Base-by-base conservation (phyloP, 2,329 filamentous ascomycete genomes). In the Aspergillus sp. region DNA sequence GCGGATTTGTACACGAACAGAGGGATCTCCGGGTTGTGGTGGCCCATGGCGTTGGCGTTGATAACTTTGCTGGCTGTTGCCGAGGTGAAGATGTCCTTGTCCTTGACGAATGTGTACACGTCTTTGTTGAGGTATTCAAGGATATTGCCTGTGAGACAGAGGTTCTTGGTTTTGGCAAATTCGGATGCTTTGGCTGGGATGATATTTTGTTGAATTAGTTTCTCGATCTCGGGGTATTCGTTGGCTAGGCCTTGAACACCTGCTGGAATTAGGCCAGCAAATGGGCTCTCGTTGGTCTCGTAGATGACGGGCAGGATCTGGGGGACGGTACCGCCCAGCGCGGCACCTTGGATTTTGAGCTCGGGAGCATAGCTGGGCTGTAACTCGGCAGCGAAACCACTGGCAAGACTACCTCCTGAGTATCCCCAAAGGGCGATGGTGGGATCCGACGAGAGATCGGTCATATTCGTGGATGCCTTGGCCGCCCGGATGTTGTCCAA, bases 361-460 rank as follows among this genome's bases (percentile, higher is more conserved):
- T 57, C 54, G 4, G 54, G 53, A 0, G 54, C 54, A 33, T 57
- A 57, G 3, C 23, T 45, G 1, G 53, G 49, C 5, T 52, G 54
- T 0, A 53, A 42, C 12, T 57, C 54, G 2, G 54, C 54, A 1
- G 54, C 54, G 27, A 55, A 55, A 4, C 48, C 54, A 12, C 49
- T 53, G 13, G 54, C 53, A 9, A 81, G 52, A 2, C 72, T 71
- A 3, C 79, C 79, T 2, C 79, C 79, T 0, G 74, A 79, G 55
- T 81, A 82, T 0, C 79, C 79, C 76, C 76, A 81, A 47, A 80
- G 60, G 2, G 71, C 68, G 38, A 72, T 59, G 3, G 53, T 62
- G 0, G 71, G 62, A 12, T 62, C 56, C 5, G 52, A 37, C 7
- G 57, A 53, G 45, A 75, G 56, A 2, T 63, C 60, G 4, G 70